Conservation (phyloP, 305 asterid genomes). For the Fraxinus latifolia region DNA sequence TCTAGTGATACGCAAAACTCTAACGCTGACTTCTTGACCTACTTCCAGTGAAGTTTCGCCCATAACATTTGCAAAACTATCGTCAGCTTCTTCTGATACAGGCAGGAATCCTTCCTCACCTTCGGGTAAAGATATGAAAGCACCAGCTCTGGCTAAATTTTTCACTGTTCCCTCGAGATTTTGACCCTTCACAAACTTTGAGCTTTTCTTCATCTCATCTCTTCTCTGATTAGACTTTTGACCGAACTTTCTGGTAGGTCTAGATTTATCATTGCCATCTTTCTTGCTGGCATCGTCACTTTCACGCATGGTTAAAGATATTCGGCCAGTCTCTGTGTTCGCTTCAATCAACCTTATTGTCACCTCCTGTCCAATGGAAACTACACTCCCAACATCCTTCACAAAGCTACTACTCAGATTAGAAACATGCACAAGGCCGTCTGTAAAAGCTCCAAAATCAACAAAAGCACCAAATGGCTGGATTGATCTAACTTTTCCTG, state of each 20-base stretch:
- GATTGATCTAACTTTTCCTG: slow-evolving; percentile 85
- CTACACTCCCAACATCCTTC: slow-evolving; percentile 79
- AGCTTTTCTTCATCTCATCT: slow-evolving; percentile 45
- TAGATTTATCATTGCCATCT: slow-evolving; percentile 50
- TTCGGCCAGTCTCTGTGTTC: slow-evolving; percentile 68
- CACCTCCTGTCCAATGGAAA: slow-evolving; percentile 92
- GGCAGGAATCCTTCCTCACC: slow-evolving; percentile 98
- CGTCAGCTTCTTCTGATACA: slow-evolving; percentile 67
- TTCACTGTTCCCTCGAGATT: slow-evolving; percentile 86
- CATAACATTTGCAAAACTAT: slow-evolving; percentile 56
- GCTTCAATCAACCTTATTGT: slow-evolving; percentile 78
- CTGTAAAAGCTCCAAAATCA: slow-evolving; percentile 95
- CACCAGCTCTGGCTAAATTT: slow-evolving; percentile 71
- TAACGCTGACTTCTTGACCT: slow-evolving; percentile 89
- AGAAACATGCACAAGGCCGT: slow-evolving; percentile 96
- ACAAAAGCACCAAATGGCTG: slow-evolving; percentile 98
- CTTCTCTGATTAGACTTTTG: slow-evolving; percentile 53
- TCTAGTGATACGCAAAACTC: slow-evolving; percentile 77
- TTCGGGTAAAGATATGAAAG: slow-evolving; percentile 87
- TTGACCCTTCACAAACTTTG: slow-evolving; percentile 78
- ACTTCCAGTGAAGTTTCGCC: slow-evolving; percentile 69
- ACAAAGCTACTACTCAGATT: slow-evolving; percentile 76
- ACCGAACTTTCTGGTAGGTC: slow-evolving; percentile 62
- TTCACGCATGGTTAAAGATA: slow-evolving; percentile 85
- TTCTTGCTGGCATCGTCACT: slow-evolving; percentile 49